Percentiles rank a stretch among this genome's conserved stretches.
phyloP scores from a whole-genome alignment of 352 stramenopile species.

The Blastocystis sp. region DNA sequence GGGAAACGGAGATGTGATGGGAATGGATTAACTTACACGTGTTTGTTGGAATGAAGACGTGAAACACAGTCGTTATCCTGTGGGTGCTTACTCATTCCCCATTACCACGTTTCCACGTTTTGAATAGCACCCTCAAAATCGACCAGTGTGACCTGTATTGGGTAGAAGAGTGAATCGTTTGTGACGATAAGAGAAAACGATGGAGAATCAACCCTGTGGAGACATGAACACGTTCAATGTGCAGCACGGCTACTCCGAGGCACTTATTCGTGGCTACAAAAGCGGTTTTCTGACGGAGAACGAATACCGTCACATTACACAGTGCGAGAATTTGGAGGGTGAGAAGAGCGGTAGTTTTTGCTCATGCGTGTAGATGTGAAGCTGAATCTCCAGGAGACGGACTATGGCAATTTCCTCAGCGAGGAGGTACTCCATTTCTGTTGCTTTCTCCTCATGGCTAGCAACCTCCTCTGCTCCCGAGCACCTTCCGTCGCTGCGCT shows the following conservation, averaged over 20 bases:
- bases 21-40: constrained; percentile 21
- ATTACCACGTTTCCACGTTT: constrained; percentile 48
- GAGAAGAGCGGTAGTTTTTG: neutral
- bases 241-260: constrained; percentile 76
- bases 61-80: neutral
- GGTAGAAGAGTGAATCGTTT: neutral
- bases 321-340: constrained; percentile 86
- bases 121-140: neutral
- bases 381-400: constrained; percentile 91
- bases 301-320: constrained; percentile 83
- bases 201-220: constrained; percentile 70
- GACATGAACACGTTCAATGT: constrained; percentile 84
- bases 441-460: constrained; percentile 75
- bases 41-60: neutral
- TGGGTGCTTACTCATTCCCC: neutral
- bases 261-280: constrained; percentile 67
- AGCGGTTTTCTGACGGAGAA: constrained; percentile 82
- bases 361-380: constrained; percentile 38
- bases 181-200: neutral
- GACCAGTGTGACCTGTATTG: neutral
- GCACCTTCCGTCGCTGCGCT: constrained; percentile 80
- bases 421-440: constrained; percentile 80
- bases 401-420: constrained; percentile 92
- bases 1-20: neutral
- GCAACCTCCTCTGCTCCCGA: constrained; percentile 77